Conservation (phyloP, 1,139 yeast genomes). For the Eremothecium cymbalariae region DNA sequence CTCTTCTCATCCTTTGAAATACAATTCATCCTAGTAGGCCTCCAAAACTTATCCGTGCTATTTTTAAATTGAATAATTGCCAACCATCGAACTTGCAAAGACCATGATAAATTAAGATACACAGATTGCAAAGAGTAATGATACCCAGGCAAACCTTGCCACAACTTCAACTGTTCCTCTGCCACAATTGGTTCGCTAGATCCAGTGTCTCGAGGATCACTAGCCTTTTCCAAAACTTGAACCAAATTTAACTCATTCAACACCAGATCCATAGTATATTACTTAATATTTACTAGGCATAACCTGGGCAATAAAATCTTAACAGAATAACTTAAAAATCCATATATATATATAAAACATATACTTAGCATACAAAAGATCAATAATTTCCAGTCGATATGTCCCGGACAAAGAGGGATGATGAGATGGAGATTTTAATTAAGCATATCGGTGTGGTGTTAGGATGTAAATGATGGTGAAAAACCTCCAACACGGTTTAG, state of each 20-base stretch:
- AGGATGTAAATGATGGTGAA: too few relatives aligned
- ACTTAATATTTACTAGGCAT: too few relatives aligned
- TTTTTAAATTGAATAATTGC: constrained; percentile 84
- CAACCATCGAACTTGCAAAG: constrained; percentile 71
- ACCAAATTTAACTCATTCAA: constrained; percentile 23
- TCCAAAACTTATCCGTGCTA: constrained; percentile 79
- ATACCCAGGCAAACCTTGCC: constrained; percentile 60
- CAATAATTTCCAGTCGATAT: too few relatives aligned
- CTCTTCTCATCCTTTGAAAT: constrained; percentile 61
- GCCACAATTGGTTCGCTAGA: constrained; percentile 47
- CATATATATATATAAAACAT: too few relatives aligned
- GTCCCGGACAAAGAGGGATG: too few relatives aligned
- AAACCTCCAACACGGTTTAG: not conserved
- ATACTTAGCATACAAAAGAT: too few relatives aligned
- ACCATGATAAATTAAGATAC: constrained; percentile 49
- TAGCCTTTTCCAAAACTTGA: constrained; percentile 42
- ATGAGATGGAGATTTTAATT: too few relatives aligned
- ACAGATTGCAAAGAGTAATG: constrained; percentile 51
- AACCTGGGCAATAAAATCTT: too few relatives aligned
- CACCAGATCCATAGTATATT: too few relatives aligned
- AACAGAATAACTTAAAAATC: too few relatives aligned
- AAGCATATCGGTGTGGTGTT: too few relatives aligned
- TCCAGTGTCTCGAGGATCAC: constrained; percentile 40
- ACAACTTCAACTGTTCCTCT: constrained; percentile 55
- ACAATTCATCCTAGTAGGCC: constrained; percentile 51